phyloP scores from a whole-genome alignment of 352 stramenopile species.

The Blastocystis sp. region DNA sequence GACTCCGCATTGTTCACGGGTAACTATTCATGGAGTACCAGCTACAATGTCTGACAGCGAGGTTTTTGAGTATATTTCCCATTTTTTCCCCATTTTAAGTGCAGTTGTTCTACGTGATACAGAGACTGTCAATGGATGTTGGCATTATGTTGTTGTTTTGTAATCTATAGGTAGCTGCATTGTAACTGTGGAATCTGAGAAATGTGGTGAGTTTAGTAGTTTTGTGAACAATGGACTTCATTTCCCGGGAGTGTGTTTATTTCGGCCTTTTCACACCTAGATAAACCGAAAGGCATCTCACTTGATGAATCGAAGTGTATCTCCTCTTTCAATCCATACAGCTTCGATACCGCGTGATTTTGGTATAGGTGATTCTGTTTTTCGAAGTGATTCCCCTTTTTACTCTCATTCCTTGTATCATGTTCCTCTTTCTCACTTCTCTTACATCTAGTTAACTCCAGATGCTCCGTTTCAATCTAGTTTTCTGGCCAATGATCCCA shows the following conservation, averaged over 20 bases:
- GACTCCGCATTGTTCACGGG: neutral
- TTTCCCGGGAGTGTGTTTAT: neutral
- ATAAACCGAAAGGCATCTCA: no score
- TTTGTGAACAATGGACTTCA: neutral
- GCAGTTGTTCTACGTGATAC: neutral
- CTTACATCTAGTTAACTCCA: no score
- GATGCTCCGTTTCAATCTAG: no score
- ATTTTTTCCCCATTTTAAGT: neutral
- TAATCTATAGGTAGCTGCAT: neutral
- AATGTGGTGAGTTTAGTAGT: neutral
- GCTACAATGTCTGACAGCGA: neutral
- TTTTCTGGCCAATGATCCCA: no score
- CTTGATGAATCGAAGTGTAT: no score
- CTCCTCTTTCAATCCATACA: no score
- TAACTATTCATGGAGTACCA: neutral
- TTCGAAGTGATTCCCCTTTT: no score
- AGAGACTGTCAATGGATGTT: neutral
- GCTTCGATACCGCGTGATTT: no score
- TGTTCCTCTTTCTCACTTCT: no score
- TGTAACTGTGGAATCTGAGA: neutral
- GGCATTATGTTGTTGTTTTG: neutral
- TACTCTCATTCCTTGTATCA: no score
- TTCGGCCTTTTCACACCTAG: no score
- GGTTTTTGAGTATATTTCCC: neutral
- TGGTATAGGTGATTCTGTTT: no score